Base-by-base conservation (phyloP, 345 rosid genomes). In the Odontarrhena argentea region DNA sequence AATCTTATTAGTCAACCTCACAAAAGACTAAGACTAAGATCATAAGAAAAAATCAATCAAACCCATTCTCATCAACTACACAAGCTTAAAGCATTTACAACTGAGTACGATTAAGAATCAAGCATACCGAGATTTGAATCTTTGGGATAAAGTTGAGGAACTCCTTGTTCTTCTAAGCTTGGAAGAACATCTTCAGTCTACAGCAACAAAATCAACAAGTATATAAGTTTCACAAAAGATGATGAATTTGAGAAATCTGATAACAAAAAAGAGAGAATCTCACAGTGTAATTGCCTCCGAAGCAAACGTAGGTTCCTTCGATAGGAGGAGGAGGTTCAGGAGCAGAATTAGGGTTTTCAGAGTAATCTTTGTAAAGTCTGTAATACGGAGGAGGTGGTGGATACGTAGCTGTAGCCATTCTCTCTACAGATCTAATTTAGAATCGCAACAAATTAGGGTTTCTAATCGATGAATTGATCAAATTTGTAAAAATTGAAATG, bases 321-420 rank as follows among this genome's bases (percentile, higher is more conserved):
- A 91, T 73, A 0, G 92, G 97, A 64, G 88, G 88, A 0, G 95
- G 97, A 18, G 96, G 97, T 65, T 75, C 82, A 26, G 91, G 95
- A 55, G 86, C 88, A 4, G 95, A 87, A 22, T 74, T 77, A 38
- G 95, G 88, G 76, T 87, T 76, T 65, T 82, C 76, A 0, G 52
- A 48, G 74, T 82, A 91, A 65, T 94, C 92, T 69, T 91, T 94
- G 89, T 94, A 88, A 12, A 94, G 91, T 69, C 92, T 82, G 76
- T 88, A 85, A 71, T 67, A 94, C 4, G 97, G 96, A 3, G 99
- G 97, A 2, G 92, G 96, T 3, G 99, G 99, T 1, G 97, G 99
- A 43, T 88, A 91, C 7, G 92, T 79, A 12, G 93, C 97, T 18
- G 97, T 85, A 35, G 99, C 90, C 97, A 91, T 94, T 56, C 71